Base-by-base conservation (phyloP, 2,329 filamentous ascomycete species). In the Botrytis paeoniae region DNA sequence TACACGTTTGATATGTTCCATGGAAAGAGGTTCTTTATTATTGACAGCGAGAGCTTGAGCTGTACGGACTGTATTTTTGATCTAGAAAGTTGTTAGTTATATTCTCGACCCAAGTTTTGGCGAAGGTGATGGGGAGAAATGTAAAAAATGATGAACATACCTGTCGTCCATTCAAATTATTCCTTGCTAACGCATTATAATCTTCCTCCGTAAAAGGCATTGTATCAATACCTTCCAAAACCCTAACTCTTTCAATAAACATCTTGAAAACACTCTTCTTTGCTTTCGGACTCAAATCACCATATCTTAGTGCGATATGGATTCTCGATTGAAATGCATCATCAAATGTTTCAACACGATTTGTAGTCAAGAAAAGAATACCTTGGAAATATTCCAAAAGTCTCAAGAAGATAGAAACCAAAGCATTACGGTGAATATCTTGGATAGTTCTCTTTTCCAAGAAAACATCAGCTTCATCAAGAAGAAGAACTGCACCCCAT, bases 301-400 rank as follows among this genome's bases (percentile, higher is more conserved):
- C 92, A 82, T 97, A 97, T 41, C 92, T 87, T 14, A 97, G 85
- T 0, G 93, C 93, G 78, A 97, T 91, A 81, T 97, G 93, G 75
- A 82, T 97, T 37, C 94, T 89, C 16, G 90, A 93, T 80, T 96
- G 92, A 85, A 97, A 97, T 0, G 94, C 94, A 75, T 96, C 93
- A 78, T 97, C 94, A 78, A 97, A 97, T 0, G 93, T 95, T 84
- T 92, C 89, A 1, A 97, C 93, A 1, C 94, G 89, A 80, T 97
- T 97, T 3, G 94, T 97, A 0, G 94, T 97, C 39, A 97, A 83
- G 84, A 97, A 97, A 7, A 97, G 82, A 70, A 97, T 97, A 4
- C 94, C 94, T 80, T 97, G 93, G 83, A 97, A 97, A 81, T 97
- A 97, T 82, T 98, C 95, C 0, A 97, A 85, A 73, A 95, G 86